A percentile compares a stretch with the other conserved stretches of the same genome.
These are phyloP conservation scores for Populus nigra DNA, from an alignment of 345 rosid genomes.

Conservation along the genomic window DNA sequence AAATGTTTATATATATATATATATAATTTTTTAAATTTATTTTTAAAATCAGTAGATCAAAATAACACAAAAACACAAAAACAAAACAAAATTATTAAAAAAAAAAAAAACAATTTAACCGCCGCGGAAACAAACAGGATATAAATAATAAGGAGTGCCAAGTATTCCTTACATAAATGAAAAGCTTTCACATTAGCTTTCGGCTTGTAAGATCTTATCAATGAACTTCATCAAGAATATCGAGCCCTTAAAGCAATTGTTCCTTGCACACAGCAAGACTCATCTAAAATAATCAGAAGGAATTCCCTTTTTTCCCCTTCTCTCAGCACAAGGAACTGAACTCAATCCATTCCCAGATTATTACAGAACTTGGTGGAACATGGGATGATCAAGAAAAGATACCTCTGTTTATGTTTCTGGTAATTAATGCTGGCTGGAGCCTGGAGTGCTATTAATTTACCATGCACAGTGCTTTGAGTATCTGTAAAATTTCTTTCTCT, in stretches of 20 bases:
- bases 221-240: background rate
- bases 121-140: too few species aligned
- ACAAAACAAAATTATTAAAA: too few species aligned
- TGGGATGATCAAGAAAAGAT: background rate
- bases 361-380: background rate
- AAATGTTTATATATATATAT: too few species aligned
- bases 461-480: background rate
- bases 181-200: background rate
- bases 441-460: too few species aligned
- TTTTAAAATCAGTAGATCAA: too few species aligned
- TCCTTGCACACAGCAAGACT: background rate
- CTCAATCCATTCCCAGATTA: background rate
- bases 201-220: background rate
- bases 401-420: background rate
- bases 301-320: background rate
- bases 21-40: too few species aligned
- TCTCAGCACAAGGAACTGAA: background rate
- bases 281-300: background rate
- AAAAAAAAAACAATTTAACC: too few species aligned
- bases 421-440: too few species aligned
- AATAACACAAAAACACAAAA: too few species aligned
- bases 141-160: background rate
- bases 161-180: slow-evolving; percentile 22
- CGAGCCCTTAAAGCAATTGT: background rate
- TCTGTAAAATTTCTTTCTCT: background rate